Percentiles rank a stretch among this genome's conserved stretches.
These are phyloP conservation scores for Pelargonium fulgidum DNA, from an alignment of 441 rosid genomes.

Conservation along the genomic window DNA sequence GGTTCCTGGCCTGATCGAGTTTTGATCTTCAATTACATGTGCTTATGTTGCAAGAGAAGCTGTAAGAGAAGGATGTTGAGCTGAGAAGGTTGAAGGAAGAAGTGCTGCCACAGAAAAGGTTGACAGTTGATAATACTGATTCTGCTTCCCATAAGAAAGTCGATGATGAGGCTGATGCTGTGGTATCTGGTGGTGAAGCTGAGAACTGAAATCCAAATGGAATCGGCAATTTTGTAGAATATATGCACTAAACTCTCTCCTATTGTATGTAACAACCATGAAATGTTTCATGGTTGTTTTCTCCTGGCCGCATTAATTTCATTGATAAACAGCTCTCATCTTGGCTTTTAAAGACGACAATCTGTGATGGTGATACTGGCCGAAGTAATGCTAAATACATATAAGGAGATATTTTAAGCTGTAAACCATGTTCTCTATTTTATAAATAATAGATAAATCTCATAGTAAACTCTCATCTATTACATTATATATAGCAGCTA, in stretches of 20 bases:
- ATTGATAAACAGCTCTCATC: no score
- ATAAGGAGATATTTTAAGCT: no score
- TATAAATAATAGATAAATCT: no score
- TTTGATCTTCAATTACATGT: slow-evolving; percentile 35
- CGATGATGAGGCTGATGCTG: slow-evolving; percentile 19
- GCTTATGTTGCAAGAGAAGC: slow-evolving; percentile 56
- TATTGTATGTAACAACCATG: no score
- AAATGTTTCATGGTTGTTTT: no score
- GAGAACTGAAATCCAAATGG: slow-evolving; percentile 5
- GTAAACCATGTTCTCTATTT: no score
- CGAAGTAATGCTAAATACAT: no score
- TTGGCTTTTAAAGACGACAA: no score
- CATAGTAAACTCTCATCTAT: no score
- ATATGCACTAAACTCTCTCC: background rate
- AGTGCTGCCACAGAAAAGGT: slow-evolving; percentile 28
- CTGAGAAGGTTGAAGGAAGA: slow-evolving; percentile 38
- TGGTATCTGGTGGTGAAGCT: slow-evolving; percentile 20
- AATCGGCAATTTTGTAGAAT: background rate
- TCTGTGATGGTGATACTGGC: no score
- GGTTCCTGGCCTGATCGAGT: background rate
- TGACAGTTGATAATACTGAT: slow-evolving; percentile 24
- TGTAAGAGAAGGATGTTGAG: slow-evolving; percentile 57
- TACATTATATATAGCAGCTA: no score
- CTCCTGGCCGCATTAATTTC: no score
- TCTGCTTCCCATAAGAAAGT: slow-evolving; percentile 20